Percentiles rank a stretch among this genome's conserved stretches.
Evolutionary conservation across 768 basidiomycete species (phyloP).

Genomic region (Sarcomyxa edulis): DNA sequence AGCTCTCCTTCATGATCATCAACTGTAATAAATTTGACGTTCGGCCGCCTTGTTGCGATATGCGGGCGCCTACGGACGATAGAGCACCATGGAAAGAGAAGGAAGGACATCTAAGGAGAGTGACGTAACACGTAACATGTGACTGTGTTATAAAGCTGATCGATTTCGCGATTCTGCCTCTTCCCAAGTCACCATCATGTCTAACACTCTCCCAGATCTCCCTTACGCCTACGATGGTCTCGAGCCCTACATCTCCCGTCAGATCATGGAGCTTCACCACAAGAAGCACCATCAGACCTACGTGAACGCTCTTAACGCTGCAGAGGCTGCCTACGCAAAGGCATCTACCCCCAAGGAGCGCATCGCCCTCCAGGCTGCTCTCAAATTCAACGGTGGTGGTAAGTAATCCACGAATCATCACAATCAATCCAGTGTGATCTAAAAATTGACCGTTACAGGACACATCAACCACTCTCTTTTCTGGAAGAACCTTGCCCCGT

Average conservation of each 20-base stretch:
- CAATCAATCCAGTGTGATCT: slow-evolving; percentile 9
- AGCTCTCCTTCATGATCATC: too few relatives aligned
- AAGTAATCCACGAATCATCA: slow-evolving; percentile 19
- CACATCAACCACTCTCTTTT: slow-evolving; percentile 96
- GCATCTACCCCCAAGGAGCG: slow-evolving; percentile 61
- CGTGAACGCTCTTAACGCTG: slow-evolving; percentile 91
- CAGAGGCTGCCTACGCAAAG: slow-evolving; percentile 77
- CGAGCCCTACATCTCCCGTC: slow-evolving; percentile 85
- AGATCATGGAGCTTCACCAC: slow-evolving; percentile 96
- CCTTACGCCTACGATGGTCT: slow-evolving; percentile 78
- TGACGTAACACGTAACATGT: too few relatives aligned
- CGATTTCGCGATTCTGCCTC: too few relatives aligned
- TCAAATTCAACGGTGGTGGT: slow-evolving; percentile 99
- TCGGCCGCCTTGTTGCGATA: too few relatives aligned
- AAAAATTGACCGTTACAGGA: too few relatives aligned
- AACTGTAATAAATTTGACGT: too few relatives aligned
- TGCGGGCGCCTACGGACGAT: too few relatives aligned
- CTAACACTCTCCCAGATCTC: slow-evolving; percentile 61
- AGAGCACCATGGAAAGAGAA: too few relatives aligned
- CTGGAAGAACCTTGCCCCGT: slow-evolving; percentile 89
- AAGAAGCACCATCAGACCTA: slow-evolving; percentile 90
- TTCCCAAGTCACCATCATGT: slow-evolving; percentile 25
- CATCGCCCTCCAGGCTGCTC: slow-evolving; percentile 83
- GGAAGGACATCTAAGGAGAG: too few relatives aligned
- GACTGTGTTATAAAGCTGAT: too few relatives aligned